Evolutionary conservation across 306 rosid species (phyloP).

Genomic region (Castanea mollissima): DNA sequence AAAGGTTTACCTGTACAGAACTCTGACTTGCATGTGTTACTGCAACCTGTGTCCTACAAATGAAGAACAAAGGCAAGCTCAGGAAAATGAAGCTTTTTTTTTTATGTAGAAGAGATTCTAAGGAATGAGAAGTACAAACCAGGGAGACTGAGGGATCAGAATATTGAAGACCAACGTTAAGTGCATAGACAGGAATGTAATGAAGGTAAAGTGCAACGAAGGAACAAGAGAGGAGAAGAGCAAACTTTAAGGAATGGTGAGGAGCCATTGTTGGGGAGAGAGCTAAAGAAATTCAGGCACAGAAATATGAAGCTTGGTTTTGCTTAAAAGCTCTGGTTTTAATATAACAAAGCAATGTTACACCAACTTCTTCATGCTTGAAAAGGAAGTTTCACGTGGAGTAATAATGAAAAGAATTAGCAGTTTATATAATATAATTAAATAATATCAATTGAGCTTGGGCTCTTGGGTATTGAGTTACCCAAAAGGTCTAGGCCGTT

Average conservation of each 20-base stretch:
- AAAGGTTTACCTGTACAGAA: constrained; percentile 72
- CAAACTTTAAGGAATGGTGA: constrained; percentile 28
- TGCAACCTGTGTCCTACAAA: constrained; percentile 78
- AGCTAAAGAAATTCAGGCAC: constrained; percentile 5
- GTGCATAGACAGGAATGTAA: constrained; percentile 39
- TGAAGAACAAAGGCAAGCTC: not conserved
- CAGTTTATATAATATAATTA: too few relatives aligned
- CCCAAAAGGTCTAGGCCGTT: too few relatives aligned
- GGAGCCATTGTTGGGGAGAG: constrained; percentile 28
- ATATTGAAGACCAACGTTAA: constrained; percentile 72
- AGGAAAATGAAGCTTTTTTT: not conserved
- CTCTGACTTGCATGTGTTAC: constrained; percentile 80
- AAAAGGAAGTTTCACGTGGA: too few relatives aligned
- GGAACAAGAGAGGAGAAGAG: constrained; percentile 1
- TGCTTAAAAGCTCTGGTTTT: constrained; percentile 6
- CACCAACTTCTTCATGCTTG: too few relatives aligned
- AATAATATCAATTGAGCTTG: too few relatives aligned
- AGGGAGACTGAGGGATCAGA: constrained; percentile 51
- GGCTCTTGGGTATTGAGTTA: too few relatives aligned
- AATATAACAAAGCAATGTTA: too few relatives aligned
- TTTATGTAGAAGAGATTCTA: not conserved
- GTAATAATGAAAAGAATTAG: too few relatives aligned
- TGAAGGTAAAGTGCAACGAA: constrained; percentile 21
- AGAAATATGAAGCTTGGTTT: constrained; percentile 19
- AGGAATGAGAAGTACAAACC: constrained; percentile 36